Evolutionary conservation across 164 flowering plant genomes (phyloP).

Genomic region (Vitis rotundifolia): DNA sequence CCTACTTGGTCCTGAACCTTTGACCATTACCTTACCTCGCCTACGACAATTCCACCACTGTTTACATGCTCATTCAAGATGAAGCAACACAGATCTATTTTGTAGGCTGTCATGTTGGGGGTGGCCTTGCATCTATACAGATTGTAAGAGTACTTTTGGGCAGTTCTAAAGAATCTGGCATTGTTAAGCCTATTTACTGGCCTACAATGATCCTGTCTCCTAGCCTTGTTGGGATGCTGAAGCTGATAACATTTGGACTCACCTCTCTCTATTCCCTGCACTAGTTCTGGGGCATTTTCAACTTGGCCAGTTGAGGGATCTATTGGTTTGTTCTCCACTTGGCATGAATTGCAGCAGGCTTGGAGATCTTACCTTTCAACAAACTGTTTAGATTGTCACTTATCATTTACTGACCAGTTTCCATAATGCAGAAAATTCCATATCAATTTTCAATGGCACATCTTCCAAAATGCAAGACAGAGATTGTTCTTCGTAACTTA

Average conservation of each 20-base stretch:
- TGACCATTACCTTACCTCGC: too few species aligned
- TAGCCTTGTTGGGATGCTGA: too few species aligned
- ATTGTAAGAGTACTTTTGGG: background rate
- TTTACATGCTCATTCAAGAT: too few species aligned
- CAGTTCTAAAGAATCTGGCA: background rate
- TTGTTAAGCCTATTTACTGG: background rate
- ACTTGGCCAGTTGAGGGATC: background rate
- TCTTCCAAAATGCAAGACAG: slow-evolving; percentile 31
- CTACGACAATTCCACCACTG: too few species aligned
- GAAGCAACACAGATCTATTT: background rate
- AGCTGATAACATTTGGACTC: too few species aligned
- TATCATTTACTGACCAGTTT: background rate
- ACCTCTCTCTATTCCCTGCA: too few species aligned
- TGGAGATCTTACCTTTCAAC: background rate
- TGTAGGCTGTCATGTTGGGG: background rate
- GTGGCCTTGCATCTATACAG: background rate
- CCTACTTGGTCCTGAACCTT: too few species aligned
- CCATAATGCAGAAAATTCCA: slow-evolving; percentile 42
- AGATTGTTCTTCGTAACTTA: slow-evolving; percentile 30
- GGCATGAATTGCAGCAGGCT: background rate
- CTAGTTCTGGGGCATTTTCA: too few species aligned
- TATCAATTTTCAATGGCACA: slow-evolving; percentile 33
- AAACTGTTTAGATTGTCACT: background rate
- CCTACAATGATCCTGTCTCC: background rate
- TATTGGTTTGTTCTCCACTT: background rate